Conservation (phyloP, 257 asterid genomes). For the Scutellaria barbata region DNA sequence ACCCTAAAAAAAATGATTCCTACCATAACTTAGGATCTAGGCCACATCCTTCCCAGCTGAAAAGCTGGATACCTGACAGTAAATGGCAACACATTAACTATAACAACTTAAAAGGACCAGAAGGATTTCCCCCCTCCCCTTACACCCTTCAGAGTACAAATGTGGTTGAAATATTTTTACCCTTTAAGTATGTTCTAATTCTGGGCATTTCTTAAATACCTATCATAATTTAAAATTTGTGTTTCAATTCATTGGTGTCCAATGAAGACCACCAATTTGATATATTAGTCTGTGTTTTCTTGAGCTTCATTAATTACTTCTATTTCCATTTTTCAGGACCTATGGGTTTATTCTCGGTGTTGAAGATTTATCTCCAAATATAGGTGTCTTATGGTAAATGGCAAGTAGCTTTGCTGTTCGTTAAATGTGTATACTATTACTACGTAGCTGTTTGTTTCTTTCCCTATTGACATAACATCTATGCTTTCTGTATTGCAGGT, state of each 20-base stretch:
- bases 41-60: no score
- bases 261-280: conserved; percentile 27
- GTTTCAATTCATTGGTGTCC: conserved; percentile 17
- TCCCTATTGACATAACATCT: conserved; percentile 26
- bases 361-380: conserved; percentile 92
- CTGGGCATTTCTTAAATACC: conserved; percentile 14
- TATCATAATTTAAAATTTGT: conserved; percentile 9
- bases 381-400: conserved; percentile 90
- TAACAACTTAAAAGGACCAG: no score
- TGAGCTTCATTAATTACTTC: conserved; percentile 31
- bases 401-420: conserved; percentile 23
- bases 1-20: no score
- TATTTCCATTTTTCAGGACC: conserved; percentile 65
- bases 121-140: no score
- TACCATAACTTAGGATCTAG: no score
- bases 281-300: conserved; percentile 21
- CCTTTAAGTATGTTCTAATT: neutral
- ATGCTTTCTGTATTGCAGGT: conserved; percentile 63
- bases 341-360: conserved; percentile 88
- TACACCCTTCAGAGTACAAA: no score
- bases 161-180: conserved; percentile 13
- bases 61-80: neutral
- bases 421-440: conserved; percentile 10
- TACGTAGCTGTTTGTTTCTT: conserved; percentile 25
- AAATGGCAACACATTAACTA: neutral